Percentiles rank a stretch among this genome's conserved stretches.
Conservation (phyloP, 2,329 filamentous ascomycete genomes). For the Venturia carpophila region DNA sequence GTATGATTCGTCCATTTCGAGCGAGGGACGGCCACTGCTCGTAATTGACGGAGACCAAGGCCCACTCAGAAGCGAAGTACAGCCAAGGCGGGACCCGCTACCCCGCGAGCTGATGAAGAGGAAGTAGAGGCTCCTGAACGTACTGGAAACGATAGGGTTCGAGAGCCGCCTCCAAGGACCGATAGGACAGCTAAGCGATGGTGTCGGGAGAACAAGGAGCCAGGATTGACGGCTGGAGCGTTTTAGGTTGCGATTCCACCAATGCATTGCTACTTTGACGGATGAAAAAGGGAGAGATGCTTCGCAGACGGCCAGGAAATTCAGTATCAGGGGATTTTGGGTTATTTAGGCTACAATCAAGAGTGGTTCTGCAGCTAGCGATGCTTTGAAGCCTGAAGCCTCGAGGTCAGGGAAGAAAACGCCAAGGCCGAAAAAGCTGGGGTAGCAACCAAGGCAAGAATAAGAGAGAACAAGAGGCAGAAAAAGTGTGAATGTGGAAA, state of each 20-base stretch:
- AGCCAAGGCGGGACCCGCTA: background rate
- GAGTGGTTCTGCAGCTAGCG: background rate
- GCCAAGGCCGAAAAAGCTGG: no score
- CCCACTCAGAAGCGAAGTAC: background rate
- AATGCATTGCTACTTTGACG: background rate
- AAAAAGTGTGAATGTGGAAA: no score
- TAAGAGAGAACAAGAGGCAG: no score
- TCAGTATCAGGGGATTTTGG: background rate
- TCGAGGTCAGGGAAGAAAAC: no score
- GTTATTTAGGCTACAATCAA: no score
- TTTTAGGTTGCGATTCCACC: no score
- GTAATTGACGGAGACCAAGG: background rate
- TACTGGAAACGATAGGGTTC: background rate
- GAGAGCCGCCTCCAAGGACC: background rate
- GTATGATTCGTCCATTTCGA: no score
- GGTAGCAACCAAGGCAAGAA: no score
- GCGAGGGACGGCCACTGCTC: background rate
- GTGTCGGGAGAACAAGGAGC: background rate
- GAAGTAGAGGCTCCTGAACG: background rate
- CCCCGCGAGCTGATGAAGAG: background rate
- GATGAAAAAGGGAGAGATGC: background rate
- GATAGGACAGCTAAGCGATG: background rate
- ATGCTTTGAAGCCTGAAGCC: no score
- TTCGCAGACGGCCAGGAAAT: background rate
- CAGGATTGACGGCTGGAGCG: background rate